Evolutionary conservation across 192 early-diverging fungal genomes (phyloP).

Genomic region (Endogone sp.): DNA sequence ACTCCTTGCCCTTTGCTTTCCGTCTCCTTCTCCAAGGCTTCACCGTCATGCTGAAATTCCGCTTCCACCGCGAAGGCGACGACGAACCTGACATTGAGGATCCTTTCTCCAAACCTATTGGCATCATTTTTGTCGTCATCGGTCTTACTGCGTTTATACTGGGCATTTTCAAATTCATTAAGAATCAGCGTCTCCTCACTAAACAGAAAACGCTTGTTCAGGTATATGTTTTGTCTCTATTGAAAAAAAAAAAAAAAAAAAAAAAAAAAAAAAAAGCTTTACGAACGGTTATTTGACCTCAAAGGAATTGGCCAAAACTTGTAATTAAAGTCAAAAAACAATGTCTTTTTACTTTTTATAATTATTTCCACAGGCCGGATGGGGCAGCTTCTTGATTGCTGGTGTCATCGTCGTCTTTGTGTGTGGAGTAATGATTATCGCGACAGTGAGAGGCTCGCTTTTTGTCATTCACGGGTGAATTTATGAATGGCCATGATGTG

Average conservation of each 20-base stretch:
- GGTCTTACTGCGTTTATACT: slow-evolving; percentile 14
- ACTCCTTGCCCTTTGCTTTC: background rate
- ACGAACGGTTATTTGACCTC: no score
- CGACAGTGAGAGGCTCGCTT: no score
- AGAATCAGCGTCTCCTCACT: slow-evolving; percentile 11
- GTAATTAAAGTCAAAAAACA: no score
- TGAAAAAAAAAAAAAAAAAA: no score
- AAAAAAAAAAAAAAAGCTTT: no score
- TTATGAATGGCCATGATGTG: no score
- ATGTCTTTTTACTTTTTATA: no score
- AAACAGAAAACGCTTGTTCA: slow-evolving; percentile 12
- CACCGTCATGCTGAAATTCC: slow-evolving; percentile 23
- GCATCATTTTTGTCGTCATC: slow-evolving; percentile 20
- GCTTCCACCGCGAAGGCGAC: slow-evolving; percentile 5
- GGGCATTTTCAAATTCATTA: slow-evolving; percentile 22
- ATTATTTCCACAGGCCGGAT: no score
- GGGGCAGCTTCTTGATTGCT: slow-evolving; percentile 20
- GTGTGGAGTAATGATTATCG: slow-evolving; percentile 20
- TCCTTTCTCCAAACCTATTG: slow-evolving; percentile 9
- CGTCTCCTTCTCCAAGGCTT: slow-evolving; percentile 14
- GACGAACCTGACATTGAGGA: slow-evolving; percentile 1
- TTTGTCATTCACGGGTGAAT: no score
- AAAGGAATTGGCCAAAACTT: no score
- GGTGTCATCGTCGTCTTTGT: slow-evolving; percentile 17
- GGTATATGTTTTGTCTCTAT: no score